Evolutionary conservation across 306 rosid species (phyloP).

Genomic region (Dicorynia guianensis): DNA sequence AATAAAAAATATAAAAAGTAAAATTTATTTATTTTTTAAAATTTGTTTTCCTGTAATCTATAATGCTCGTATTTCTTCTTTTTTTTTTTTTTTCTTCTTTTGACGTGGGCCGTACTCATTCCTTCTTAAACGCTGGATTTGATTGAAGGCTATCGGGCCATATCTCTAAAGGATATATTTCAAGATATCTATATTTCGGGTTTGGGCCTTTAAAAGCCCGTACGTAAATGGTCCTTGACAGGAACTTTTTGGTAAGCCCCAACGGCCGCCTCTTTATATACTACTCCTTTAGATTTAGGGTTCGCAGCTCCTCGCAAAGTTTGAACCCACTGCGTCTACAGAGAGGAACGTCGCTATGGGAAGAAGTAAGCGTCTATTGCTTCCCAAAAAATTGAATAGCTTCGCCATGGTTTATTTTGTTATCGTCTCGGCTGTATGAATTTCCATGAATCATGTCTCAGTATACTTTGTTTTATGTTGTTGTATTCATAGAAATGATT

Average conservation of each 20-base stretch:
- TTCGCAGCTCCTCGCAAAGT: background rate
- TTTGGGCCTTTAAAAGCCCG: conserved; percentile 9
- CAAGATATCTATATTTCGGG: background rate
- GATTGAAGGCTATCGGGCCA: no score
- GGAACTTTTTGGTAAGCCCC: background rate
- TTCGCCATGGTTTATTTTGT: background rate
- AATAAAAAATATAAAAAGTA: no score
- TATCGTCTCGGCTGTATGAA: background rate
- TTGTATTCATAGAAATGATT: background rate
- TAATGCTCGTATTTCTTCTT: no score
- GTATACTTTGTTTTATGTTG: background rate
- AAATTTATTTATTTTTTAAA: no score
- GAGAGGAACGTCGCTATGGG: conserved; percentile 51
- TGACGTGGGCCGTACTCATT: no score
- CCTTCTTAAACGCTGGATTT: no score
- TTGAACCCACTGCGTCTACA: background rate
- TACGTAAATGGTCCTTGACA: background rate
- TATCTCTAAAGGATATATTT: no score
- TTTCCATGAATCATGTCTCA: background rate
- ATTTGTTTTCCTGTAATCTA: no score
- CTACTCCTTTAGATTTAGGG: background rate
- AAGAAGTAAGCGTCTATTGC: conserved; percentile 51
- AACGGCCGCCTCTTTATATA: background rate
- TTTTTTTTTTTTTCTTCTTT: no score
- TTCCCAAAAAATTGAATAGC: background rate